phyloP scores from a whole-genome alignment of 768 basidiomycete species.

The Rhodosporidiobolus sp. region DNA sequence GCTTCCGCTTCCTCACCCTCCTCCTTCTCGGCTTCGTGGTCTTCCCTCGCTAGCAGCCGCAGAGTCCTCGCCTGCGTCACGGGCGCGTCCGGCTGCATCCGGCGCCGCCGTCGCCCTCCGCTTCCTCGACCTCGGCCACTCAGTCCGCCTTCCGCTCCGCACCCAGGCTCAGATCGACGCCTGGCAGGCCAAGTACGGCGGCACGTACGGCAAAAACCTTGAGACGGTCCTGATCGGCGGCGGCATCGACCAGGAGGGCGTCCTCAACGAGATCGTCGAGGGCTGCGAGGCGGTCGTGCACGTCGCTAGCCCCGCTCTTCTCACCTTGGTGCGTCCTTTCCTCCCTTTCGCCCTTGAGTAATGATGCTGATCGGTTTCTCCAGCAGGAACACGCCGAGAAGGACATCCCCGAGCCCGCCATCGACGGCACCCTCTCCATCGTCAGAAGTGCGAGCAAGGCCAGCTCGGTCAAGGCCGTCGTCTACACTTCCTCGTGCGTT shows the following conservation, averaged over 20 bases:
- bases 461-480: constrained; percentile 20
- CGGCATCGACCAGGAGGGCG: neutral
- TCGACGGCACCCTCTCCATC: constrained; percentile 18
- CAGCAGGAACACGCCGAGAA: neutral
- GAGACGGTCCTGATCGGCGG: neutral
- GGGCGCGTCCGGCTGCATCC: constrained; percentile 46
- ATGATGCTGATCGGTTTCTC: too few species aligned
- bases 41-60: too few species aligned
- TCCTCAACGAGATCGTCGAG: constrained; percentile 5
- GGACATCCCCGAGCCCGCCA: constrained; percentile 16
- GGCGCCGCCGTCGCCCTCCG: constrained; percentile 1
- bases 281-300: constrained; percentile 1
- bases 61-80: neutral
- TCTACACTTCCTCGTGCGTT: constrained; percentile 6
- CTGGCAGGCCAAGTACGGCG: neutral
- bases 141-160: constrained; percentile 1
- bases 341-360: neutral
- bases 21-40: too few species aligned
- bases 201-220: neutral
- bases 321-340: neutral
- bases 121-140: neutral
- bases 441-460: constrained; percentile 5
- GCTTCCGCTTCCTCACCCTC: too few species aligned
- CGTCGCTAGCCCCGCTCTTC: neutral
- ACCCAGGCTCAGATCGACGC: neutral